Percentiles rank a stretch among this genome's conserved stretches.
Evolutionary conservation across 371 early-diverging fungal genomes (phyloP).

Genomic region (Mucor lusitanicus): DNA sequence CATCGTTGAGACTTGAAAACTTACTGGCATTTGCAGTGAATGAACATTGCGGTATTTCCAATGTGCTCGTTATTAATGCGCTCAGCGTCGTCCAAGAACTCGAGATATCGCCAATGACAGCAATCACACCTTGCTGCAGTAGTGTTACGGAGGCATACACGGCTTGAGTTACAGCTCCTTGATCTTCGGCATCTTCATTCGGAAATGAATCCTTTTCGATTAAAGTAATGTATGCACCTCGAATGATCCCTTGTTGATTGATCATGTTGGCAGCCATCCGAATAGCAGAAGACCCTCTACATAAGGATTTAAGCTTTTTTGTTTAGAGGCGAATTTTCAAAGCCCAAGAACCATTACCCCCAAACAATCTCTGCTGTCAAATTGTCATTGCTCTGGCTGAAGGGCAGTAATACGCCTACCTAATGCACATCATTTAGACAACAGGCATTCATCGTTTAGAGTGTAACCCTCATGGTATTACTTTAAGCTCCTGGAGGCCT

Average conservation of each 20-base stretch:
- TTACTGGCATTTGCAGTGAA: slow-evolving; percentile 46
- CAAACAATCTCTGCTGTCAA: slow-evolving; percentile 46
- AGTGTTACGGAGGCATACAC: slow-evolving; percentile 57
- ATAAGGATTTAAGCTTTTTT: not conserved
- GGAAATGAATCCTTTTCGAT: slow-evolving; percentile 60
- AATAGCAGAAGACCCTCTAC: slow-evolving; percentile 57
- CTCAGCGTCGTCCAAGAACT: slow-evolving; percentile 51
- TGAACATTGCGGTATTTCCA: slow-evolving; percentile 54
- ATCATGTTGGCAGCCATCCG: slow-evolving; percentile 54
- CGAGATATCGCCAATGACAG: slow-evolving; percentile 54
- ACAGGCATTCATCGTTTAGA: not conserved
- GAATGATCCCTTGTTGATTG: slow-evolving; percentile 47
- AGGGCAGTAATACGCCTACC: slow-evolving; percentile 43
- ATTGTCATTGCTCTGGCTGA: slow-evolving; percentile 37
- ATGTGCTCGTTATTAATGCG: slow-evolving; percentile 51
- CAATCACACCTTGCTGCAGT: slow-evolving; percentile 50
- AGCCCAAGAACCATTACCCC: slow-evolving; percentile 25
- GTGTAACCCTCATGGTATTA: not conserved
- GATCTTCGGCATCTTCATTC: slow-evolving; percentile 34
- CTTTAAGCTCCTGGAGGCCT: slow-evolving; percentile 35
- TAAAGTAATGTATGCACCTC: slow-evolving; percentile 54
- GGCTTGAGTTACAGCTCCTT: slow-evolving; percentile 44
- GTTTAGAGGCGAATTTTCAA: not conserved
- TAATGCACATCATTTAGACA: slow-evolving; percentile 1
- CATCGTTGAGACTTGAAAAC: not conserved